phyloP scores from a whole-genome alignment of 1,139 yeast species.

The Yamadazyma mexicana region DNA sequence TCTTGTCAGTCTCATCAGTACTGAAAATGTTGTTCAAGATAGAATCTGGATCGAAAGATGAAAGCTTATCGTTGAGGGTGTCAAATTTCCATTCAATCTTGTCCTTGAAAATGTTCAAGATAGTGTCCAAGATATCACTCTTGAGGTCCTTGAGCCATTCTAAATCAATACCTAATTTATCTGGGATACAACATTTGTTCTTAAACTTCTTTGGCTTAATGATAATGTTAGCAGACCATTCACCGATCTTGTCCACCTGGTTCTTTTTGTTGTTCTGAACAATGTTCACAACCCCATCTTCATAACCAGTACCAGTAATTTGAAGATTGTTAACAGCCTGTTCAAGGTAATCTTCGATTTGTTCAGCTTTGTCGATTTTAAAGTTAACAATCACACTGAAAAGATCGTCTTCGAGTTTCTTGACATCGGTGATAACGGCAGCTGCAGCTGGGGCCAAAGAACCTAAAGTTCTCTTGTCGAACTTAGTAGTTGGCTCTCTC shows the following conservation, averaged over 20 bases:
- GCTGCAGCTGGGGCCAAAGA: constrained; percentile 23
- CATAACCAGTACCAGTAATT: constrained; percentile 22
- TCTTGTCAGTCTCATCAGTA: background rate
- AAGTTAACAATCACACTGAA: constrained; percentile 23
- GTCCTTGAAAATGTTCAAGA: constrained; percentile 18
- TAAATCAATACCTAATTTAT: constrained; percentile 22
- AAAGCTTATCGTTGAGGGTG: constrained; percentile 5
- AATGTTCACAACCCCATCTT: constrained; percentile 15
- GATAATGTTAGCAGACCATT: constrained; percentile 22
- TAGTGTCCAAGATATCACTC: constrained; percentile 15
- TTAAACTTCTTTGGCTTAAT: constrained; percentile 18
- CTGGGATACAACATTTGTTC: constrained; percentile 26
- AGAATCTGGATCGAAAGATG: constrained; percentile 14
- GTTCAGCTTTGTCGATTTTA: constrained; percentile 21
- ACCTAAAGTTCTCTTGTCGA: constrained; percentile 12
- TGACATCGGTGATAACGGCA: constrained; percentile 22
- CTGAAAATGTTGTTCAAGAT: constrained; percentile 12
- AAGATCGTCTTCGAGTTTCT: constrained; percentile 17
- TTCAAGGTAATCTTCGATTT: constrained; percentile 15
- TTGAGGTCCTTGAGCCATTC: constrained; percentile 17
- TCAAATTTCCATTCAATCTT: constrained; percentile 19
- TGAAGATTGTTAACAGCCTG: constrained; percentile 17
- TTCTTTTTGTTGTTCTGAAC: constrained; percentile 10
- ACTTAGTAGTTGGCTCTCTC: constrained; percentile 2
- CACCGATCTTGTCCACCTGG: constrained; percentile 13